Percentiles rank a stretch among this genome's conserved stretches.
Evolutionary conservation across 257 asterid genomes (phyloP).

Genomic region (Solanum piurae): DNA sequence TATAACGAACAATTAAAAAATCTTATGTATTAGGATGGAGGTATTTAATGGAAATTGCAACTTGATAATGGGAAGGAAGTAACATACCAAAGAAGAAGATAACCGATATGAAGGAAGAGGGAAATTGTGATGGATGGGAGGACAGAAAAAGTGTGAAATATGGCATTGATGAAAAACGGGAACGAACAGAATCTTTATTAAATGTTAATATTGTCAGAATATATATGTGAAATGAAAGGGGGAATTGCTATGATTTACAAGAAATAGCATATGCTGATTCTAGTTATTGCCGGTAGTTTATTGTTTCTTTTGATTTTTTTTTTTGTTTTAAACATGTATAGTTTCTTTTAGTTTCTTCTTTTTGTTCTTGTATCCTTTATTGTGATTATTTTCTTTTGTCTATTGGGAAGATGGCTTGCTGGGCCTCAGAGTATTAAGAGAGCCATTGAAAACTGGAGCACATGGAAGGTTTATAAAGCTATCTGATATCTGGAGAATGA

Average conservation of each 20-base stretch:
- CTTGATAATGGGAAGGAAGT: not conserved
- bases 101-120: not conserved
- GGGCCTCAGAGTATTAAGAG: not conserved
- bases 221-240: not conserved
- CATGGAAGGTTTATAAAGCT: not conserved
- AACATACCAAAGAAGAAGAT: not conserved
- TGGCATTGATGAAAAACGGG: not conserved
- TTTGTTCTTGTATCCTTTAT: not conserved
- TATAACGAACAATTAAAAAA: not conserved
- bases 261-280: not conserved
- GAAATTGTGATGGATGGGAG: not conserved
- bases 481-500: not conserved
- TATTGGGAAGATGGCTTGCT: not conserved
- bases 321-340: not conserved
- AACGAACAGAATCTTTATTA: not conserved
- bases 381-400: not conserved
- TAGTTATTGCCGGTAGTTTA: not conserved
- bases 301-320: not conserved
- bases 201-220: not conserved
- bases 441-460: not conserved
- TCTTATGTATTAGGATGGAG: not conserved
- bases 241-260: not conserved
- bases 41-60: not conserved
- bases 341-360: not conserved
- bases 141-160: not conserved